Base-by-base conservation (phyloP, 345 rosid species). In the Bruguiera gymnorhiza region DNA sequence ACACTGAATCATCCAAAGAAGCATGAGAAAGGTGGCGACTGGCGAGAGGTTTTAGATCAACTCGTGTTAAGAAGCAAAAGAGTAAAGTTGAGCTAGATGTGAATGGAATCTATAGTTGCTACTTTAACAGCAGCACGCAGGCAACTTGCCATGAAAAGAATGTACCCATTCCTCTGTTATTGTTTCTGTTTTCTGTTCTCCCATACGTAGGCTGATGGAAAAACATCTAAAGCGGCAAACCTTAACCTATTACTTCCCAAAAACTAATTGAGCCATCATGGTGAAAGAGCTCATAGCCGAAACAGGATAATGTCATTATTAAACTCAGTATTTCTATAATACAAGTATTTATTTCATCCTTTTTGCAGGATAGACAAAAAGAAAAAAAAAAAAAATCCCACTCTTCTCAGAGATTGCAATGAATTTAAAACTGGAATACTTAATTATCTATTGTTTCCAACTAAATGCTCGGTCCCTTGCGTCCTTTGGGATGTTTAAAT, bases 401-500 rank as follows among this genome's bases (percentile, higher is more conserved):
- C 65, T 60, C 67, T 32, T 56, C 3, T 50, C 63, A 24, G 2
- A 18, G 55, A 50, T 55, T 39, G 39, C 54, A 27, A 66, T 31
- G 26, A 52, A 23, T 55, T 13, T 43, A 63, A 20, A 23, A 32
- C 20, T n/a, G 31, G 8, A 4, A 3, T 37, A 6, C 8, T 1
- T 20, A 57, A 50, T 61, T 64, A 67, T 71, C 79, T 72, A 66
- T 75, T 79, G 70, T 69, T 72, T 58, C 70, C 72, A 39, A 70
- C 39, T 48, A 9, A 67, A 73, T 66, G 74, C 68, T 77, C 83
- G 52, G 66, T 55, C 13, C 73, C 83, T 69, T 29, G 76, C 23
- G 67, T 56, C 67, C 73, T 82, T 82, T 29, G 68, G 43, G 27
- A 83, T 73, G 56, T 62, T 75, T 50, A 86, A 72, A 74, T 80